These are phyloP conservation scores for Magnolia kwangsiensis DNA, from an alignment of 164 flowering plant genomes.

Conservation along the genomic window DNA sequence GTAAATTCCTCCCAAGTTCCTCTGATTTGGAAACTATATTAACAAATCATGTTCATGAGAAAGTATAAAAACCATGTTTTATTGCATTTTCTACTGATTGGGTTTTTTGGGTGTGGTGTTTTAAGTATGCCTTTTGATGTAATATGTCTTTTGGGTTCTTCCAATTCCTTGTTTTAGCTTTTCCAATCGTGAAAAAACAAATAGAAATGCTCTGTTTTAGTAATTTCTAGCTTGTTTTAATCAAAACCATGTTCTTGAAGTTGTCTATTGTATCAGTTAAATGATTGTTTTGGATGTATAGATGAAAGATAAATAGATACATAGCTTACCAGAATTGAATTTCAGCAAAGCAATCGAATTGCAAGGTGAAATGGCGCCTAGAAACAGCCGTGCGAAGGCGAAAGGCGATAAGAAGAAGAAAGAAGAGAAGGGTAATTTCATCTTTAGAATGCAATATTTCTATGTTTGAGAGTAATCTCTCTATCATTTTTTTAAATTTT, in stretches of 20 bases:
- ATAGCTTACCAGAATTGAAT: neutral
- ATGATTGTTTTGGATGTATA: neutral
- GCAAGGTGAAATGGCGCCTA: slow-evolving; percentile 71
- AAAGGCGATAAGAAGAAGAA: slow-evolving; percentile 95
- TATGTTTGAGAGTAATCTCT: neutral
- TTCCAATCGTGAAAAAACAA: neutral
- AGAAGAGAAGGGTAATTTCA: slow-evolving; percentile 76
- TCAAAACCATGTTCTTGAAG: neutral
- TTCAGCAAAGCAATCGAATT: slow-evolving; percentile 9
- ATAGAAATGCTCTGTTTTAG: neutral
- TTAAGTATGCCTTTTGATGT: neutral
- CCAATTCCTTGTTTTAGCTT: neutral
- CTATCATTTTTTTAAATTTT: neutral
- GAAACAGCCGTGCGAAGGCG: slow-evolving; percentile 68
- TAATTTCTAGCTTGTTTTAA: neutral
- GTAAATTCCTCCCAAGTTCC: slow-evolving; percentile 8
- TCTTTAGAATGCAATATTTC: neutral
- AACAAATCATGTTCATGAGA: neutral
- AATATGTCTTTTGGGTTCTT: slow-evolving; percentile 7
- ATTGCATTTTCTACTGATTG: neutral
- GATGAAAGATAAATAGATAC: neutral
- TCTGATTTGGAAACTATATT: neutral
- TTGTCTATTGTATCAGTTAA: neutral
- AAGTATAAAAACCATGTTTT: neutral
- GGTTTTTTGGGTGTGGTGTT: neutral